Evolutionary conservation across 2,329 filamentous ascomycete genomes (phyloP).

Genomic region (Colletotrichum liriopes): DNA sequence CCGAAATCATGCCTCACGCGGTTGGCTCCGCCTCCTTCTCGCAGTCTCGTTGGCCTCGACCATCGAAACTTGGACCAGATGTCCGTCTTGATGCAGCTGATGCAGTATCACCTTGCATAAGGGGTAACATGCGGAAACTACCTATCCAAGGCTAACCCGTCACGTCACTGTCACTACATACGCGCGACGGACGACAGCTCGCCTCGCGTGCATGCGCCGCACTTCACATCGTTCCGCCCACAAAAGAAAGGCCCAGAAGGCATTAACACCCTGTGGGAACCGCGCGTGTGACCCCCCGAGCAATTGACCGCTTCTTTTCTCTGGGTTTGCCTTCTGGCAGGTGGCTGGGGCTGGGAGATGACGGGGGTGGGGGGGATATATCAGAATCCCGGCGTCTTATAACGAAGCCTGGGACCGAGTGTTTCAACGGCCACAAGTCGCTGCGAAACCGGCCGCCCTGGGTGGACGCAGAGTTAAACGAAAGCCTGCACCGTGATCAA

Average conservation of each 20-base stretch:
- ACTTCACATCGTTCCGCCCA: slow-evolving; percentile 21
- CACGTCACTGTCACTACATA: slow-evolving; percentile 34
- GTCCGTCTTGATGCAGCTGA: background rate
- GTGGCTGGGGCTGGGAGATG: slow-evolving; percentile 28
- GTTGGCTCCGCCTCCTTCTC: slow-evolving; percentile 14
- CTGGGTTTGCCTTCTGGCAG: slow-evolving; percentile 14
- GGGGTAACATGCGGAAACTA: slow-evolving; percentile 23
- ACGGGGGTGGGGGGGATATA: slow-evolving; percentile 33
- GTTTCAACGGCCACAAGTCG: slow-evolving; percentile 38
- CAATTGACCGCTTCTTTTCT: slow-evolving; percentile 38
- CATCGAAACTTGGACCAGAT: background rate
- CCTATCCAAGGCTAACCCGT: slow-evolving; percentile 27
- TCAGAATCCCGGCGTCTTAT: slow-evolving; percentile 34
- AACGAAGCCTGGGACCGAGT: slow-evolving; percentile 28
- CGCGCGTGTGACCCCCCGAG: slow-evolving; percentile 10
- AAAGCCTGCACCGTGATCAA: slow-evolving; percentile 16
- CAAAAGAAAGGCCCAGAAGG: slow-evolving; percentile 1
- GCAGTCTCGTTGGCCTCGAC: background rate
- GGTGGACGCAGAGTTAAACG: slow-evolving; percentile 14
- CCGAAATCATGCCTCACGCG: slow-evolving; percentile 7
- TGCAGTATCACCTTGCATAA: slow-evolving; percentile 33
- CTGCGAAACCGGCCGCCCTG: slow-evolving; percentile 21
- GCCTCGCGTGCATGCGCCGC: slow-evolving; percentile 21
- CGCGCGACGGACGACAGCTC: slow-evolving; percentile 23
- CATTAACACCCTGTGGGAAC: slow-evolving; percentile 17